phyloP scores from a whole-genome alignment of 2,329 filamentous ascomycete species.

The Aureobasidium sp. region DNA sequence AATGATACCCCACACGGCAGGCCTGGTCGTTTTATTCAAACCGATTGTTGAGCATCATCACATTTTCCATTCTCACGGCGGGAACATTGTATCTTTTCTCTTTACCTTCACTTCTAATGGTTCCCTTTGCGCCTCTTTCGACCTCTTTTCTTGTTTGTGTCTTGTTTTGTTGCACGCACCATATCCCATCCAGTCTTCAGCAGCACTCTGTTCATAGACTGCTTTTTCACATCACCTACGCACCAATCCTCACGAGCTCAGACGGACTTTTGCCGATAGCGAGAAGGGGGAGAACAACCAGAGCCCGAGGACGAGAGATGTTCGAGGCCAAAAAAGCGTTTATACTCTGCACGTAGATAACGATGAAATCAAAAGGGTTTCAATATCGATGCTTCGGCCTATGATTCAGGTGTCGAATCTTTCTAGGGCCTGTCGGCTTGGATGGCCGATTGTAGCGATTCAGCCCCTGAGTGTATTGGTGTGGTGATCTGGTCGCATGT shows the following conservation, averaged over 20 bases:
- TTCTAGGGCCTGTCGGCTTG: not conserved
- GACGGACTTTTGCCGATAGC: not conserved
- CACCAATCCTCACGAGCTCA: not conserved
- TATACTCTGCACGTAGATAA: constrained; percentile 3
- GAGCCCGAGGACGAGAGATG: not conserved
- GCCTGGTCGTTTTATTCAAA: constrained; percentile 10
- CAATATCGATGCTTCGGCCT: not conserved
- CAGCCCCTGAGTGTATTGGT: not conserved
- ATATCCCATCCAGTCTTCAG: not conserved
- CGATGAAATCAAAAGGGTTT: not conserved
- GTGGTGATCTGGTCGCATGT: not conserved
- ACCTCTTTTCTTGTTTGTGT: not conserved
- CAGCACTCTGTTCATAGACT: constrained; percentile 5
- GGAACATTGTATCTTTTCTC: constrained; percentile 2
- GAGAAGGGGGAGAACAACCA: not conserved
- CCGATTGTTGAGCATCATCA: constrained; percentile 6
- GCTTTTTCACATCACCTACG: not conserved
- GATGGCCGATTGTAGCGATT: no score
- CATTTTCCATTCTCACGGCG: constrained; percentile 5
- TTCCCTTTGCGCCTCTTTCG: not conserved
- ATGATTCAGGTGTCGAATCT: not conserved
- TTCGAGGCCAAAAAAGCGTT: not conserved
- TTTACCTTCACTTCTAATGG: constrained; percentile 9
- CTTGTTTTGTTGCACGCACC: not conserved
- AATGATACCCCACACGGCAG: constrained; percentile 36